Evolutionary conservation across 2,329 filamentous ascomycete genomes (phyloP).

Genomic region (Microascus cirrosus): DNA sequence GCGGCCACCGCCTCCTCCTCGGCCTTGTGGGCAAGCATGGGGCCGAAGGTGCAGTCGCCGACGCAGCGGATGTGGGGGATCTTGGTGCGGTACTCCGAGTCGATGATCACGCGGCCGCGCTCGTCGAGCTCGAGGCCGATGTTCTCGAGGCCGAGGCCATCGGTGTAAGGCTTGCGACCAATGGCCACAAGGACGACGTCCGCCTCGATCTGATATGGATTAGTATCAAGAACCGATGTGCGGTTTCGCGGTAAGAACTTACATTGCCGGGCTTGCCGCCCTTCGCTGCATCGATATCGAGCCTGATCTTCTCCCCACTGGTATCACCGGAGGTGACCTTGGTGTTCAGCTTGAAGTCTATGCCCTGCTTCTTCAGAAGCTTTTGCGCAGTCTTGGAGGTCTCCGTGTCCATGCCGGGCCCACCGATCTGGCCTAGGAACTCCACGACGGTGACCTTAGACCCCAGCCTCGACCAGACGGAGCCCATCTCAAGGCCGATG

Average conservation of each 20-base stretch:
- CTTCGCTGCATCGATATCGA: conserved; percentile 85
- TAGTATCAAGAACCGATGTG: background rate
- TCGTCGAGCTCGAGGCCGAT: conserved; percentile 87
- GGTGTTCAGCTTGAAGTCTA: conserved; percentile 96
- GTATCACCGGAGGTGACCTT: conserved; percentile 85
- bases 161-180: conserved; percentile 88
- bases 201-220: conserved; percentile 58
- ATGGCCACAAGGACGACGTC: conserved; percentile 96
- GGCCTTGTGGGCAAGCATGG: conserved; percentile 98
- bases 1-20: conserved; percentile 95
- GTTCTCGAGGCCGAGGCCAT: conserved; percentile 85
- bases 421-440: conserved; percentile 91
- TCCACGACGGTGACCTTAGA: conserved; percentile 95
- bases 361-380: conserved; percentile 88
- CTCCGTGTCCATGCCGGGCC: conserved; percentile 92
- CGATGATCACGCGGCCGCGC: conserved; percentile 88
- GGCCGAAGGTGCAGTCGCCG: conserved; percentile 91
- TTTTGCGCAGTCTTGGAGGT: conserved; percentile 88
- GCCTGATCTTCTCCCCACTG: conserved; percentile 64
- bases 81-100: conserved; percentile 98
- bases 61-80: conserved; percentile 93
- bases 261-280: conserved; percentile 90
- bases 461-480: conserved; percentile 91
- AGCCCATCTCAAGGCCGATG: conserved; percentile 97
- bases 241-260: conserved; percentile 23